Base-by-base conservation (phyloP, 306 rosid genomes). In the Malus sylvestris region DNA sequence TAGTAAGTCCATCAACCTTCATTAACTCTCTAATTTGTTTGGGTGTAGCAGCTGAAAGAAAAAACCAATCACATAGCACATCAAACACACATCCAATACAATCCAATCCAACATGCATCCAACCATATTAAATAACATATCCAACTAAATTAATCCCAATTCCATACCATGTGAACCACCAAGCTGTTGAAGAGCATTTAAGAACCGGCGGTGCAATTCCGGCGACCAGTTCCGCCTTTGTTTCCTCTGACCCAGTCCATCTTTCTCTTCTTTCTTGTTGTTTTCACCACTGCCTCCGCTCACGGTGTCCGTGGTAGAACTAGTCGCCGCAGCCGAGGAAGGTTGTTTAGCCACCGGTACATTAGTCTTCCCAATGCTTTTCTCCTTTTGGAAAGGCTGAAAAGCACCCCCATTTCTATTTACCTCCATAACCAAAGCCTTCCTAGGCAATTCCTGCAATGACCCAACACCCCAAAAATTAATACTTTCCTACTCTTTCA, bases 1-100 rank as follows among this genome's bases (percentile, higher is more conserved):
- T 93, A n/a, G 98, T 93, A 73, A 93, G 96, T 44, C 97, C 96
- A 87, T 93, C 97, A 58, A 91, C 97, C 83, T 89, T 93, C 98
- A 93, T 93, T 19, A 84, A 80, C 51, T 93, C 98, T 76, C 97
- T 88, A 75, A 93, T 93, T 83, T 93, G 98, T 80, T 93, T 93
- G 3, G 98, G 98, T 1, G 98, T 93, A 30, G 98, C 98, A 76
- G 82, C 98, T 93, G 79, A 63, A 82, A 74, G 58, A 79, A 71
- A 45, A 15, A 84, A 76, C 15, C 57, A 70, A 80, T 68, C 70
- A 59, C 55, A 18, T 30, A 40, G 29, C 59, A 30, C 14, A 63
- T 62, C 32, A 74, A 67, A 27, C 52, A 45, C n/a, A 18, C 44
- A 73, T 44, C 60, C 77, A 61, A 61, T 32, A 4, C 14, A 64